phyloP scores from a whole-genome alignment of 176 grass and related monocot genomes.

The Avena sativa region DNA sequence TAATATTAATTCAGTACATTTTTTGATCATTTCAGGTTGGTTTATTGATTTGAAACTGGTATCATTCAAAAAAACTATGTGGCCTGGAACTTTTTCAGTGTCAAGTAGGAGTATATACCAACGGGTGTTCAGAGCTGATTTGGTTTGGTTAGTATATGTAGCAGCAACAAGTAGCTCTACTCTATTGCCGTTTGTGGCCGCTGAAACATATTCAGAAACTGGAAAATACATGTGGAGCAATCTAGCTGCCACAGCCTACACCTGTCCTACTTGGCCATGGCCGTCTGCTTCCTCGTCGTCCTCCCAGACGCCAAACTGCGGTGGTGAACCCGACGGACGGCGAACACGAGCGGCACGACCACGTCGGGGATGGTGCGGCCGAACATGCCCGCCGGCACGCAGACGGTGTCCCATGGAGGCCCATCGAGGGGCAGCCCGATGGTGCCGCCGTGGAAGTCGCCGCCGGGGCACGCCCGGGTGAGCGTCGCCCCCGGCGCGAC shows the following conservation, averaged over 20 bases:
- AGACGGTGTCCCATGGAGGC: conserved; percentile 61
- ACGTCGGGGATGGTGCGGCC: conserved; percentile 50
- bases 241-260: neutral
- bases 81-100: neutral
- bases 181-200: conserved; percentile 24
- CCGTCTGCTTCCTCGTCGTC: conserved; percentile 45
- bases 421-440: conserved; percentile 62
- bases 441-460: neutral
- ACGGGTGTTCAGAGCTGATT: no score
- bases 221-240: neutral
- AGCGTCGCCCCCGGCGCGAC: conserved; percentile 47
- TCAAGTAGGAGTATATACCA: neutral
- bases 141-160: no score
- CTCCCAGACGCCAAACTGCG: conserved; percentile 76
- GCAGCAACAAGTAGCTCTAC: neutral
- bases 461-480: conserved; percentile 3
- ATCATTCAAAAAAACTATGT: neutral
- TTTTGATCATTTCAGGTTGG: neutral
- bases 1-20: neutral
- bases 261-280: neutral
- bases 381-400: conserved; percentile 57
- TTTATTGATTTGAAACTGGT: neutral
- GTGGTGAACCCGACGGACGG: conserved; percentile 61
- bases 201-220: neutral
- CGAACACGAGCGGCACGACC: conserved; percentile 63